phyloP scores from a whole-genome alignment of 2,329 filamentous ascomycete species.

The Trichoderma breve region DNA sequence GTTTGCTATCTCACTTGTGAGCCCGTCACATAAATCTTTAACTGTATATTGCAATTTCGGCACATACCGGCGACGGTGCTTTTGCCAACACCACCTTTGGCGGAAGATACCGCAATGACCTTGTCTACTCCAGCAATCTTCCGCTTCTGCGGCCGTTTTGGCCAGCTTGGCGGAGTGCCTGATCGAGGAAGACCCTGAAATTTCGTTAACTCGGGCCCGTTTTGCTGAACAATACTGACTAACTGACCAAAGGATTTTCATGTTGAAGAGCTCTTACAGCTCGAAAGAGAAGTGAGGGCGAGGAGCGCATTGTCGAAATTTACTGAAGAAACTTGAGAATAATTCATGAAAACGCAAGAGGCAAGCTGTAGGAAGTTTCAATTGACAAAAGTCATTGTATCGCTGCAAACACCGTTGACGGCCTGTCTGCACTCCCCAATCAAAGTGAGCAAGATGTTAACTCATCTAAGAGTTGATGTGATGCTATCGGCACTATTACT shows the following conservation, averaged over 20 bases:
- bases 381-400: background rate
- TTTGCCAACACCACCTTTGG: slow-evolving; percentile 97
- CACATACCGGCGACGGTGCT: slow-evolving; percentile 78
- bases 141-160: slow-evolving; percentile 76
- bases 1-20: slow-evolving; percentile 55
- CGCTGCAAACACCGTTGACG: background rate
- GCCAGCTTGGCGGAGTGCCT: slow-evolving; percentile 54
- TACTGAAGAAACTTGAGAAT: background rate
- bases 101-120: slow-evolving; percentile 94
- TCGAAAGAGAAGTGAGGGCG: slow-evolving; percentile 38
- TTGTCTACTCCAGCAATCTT: slow-evolving; percentile 83
- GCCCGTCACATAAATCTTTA: background rate
- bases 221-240: background rate
- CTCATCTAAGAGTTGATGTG: background rate
- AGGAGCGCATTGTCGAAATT: slow-evolving; percentile 37
- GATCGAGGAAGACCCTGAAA: slow-evolving; percentile 77
- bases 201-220: background rate
- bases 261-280: slow-evolving; percentile 47
- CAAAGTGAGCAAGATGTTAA: background rate
- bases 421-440: background rate
- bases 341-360: background rate
- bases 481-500: background rate
- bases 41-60: background rate
- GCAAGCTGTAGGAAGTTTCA: background rate
- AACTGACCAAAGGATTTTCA: slow-evolving; percentile 80